Evolutionary conservation across 768 basidiomycete genomes (phyloP), one percentile per base, ranked within the genome.

Genomic region (Pulveroboletus sp.): DNA sequence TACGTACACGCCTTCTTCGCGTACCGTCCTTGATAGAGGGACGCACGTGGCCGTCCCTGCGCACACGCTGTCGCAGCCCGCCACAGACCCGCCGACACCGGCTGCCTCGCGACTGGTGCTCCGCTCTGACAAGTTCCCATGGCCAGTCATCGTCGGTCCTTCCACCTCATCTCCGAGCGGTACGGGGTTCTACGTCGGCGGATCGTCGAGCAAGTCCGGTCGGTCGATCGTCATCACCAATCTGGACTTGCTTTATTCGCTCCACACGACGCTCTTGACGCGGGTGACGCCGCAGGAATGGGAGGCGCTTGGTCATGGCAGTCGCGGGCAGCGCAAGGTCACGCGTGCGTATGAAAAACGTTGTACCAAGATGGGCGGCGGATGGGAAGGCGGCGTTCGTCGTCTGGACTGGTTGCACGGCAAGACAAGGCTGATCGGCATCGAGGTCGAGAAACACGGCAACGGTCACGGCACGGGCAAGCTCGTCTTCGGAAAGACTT

Each of bases 361-460:
- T 27, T 86, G 85, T 51, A 68, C 71, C 47, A 73, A 71, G 55
- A 74, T 78, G 82, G 82, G 82, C 23, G 83, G 79, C 2, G 82
- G 81, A 12, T 84, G 82, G 83, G 81, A 83, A 23, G 74, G 74
- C 17, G 85, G 85, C n/a, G 80, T 87, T 24, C 74, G 82, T 39
- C 69, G 85, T 43, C 63, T 86, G 13, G 85, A 86, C 67, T 85
- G 80, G 76, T 70, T 86, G 38, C 79, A 79, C 17, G 73, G 76
- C 27, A 84, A 81, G 60, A 82, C 79, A 27, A 68, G 72, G 39
- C 61, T 86, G 31, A 71, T 81, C 27, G 85, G 85, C 22, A 73
- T 86, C 52, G 82, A 84, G 58, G 73, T 82, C 50, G 74, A 77
- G 58, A 80, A 75, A 53, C 67, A 70, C 40, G 59, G 64, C 8